Conservation (phyloP, 2,329 filamentous ascomycete genomes). For the Alternaria metachromatica region DNA sequence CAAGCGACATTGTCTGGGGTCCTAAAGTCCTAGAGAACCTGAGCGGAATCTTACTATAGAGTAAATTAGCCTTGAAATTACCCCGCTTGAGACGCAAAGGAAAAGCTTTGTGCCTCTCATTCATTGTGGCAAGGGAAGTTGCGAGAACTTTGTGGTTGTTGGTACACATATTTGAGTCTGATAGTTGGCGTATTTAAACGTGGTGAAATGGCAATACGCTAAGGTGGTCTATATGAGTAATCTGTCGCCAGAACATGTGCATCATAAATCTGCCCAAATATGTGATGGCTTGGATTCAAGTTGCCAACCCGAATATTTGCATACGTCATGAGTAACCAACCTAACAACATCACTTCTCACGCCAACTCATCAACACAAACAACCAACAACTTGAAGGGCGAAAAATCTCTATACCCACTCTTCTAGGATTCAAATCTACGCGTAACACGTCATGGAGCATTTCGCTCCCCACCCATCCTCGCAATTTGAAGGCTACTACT, state of each 20-base stretch:
- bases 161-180: background rate
- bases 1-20: background rate
- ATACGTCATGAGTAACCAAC: constrained; percentile 29
- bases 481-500: constrained; percentile 60
- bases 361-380: background rate
- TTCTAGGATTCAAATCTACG: too few species aligned
- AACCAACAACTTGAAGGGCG: background rate
- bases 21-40: background rate
- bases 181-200: background rate
- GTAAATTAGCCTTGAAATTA: background rate
- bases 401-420: background rate
- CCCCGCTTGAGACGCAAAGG: background rate
- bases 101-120: background rate
- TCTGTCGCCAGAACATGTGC: background rate
- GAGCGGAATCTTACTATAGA: background rate
- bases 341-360: background rate
- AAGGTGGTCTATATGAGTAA: background rate
- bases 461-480: constrained; percentile 51
- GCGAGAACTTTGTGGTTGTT: background rate
- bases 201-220: background rate
- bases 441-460: constrained; percentile 47
- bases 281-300: background rate
- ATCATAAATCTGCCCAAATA: background rate
- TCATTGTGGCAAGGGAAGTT: background rate
- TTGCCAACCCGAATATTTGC: background rate